Conservation (phyloP, 2,329 filamentous ascomycete species). For the Gliomastix tumulicola region DNA sequence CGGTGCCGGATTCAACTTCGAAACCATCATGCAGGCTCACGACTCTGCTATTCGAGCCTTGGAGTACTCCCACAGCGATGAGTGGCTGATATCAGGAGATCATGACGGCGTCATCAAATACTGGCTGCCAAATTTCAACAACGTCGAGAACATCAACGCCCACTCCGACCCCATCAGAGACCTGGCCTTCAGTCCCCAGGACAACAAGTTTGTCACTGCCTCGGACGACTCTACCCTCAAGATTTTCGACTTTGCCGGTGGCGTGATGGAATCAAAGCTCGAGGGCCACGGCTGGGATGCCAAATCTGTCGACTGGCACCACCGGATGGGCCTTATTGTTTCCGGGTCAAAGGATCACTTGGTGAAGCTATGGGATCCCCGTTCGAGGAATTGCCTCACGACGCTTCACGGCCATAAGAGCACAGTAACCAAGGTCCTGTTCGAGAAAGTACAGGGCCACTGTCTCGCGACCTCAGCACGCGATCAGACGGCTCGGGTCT, state of each 20-base stretch:
- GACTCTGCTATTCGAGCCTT: constrained; percentile 79
- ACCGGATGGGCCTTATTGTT: constrained; percentile 85
- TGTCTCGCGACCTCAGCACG: constrained; percentile 88
- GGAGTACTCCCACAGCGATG: constrained; percentile 88
- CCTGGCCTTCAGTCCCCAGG: constrained; percentile 86
- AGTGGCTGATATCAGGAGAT: constrained; percentile 94
- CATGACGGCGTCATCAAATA: constrained; percentile 96
- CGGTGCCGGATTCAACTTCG: constrained; percentile 97
- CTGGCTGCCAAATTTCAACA: constrained; percentile 99
- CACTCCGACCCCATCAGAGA: constrained; percentile 88
- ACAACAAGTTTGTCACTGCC: constrained; percentile 92
- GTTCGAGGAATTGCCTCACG: constrained; percentile 80
- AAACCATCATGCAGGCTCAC: constrained; percentile 98
- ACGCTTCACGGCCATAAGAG: constrained; percentile 97
- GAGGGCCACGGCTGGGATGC: constrained; percentile 98
- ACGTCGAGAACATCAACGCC: constrained; percentile 88
- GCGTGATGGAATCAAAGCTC: constrained; percentile 73
- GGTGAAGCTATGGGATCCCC: constrained; percentile 97
- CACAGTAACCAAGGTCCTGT: constrained; percentile 86
- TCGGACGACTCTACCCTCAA: constrained; percentile 91
- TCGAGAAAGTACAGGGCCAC: constrained; percentile 77
- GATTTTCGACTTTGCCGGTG: constrained; percentile 91
- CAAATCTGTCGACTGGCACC: constrained; percentile 96
- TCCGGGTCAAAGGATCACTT: constrained; percentile 97
- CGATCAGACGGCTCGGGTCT: constrained; percentile 87